These are phyloP conservation scores for Penicillium longicatenatum DNA, from an alignment of 495 filamentous ascomycete species.

Conservation along the genomic window DNA sequence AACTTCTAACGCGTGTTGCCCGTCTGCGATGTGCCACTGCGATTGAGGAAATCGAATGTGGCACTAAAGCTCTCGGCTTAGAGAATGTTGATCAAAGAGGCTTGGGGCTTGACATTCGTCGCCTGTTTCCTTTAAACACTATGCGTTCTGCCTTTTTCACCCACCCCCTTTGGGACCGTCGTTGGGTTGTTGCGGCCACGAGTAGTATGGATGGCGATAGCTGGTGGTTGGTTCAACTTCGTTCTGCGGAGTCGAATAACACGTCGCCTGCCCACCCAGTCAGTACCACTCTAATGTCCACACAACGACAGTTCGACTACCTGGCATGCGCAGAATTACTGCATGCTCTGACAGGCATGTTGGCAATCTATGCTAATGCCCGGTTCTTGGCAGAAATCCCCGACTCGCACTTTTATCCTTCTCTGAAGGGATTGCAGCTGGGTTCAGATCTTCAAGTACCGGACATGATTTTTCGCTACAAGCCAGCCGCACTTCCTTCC, in stretches of 20 bases:
- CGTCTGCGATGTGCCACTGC: conserved; percentile 58
- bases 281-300: conserved; percentile 27
- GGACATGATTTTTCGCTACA: conserved; percentile 41
- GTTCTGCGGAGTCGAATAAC: conserved; percentile 18
- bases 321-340: conserved; percentile 39
- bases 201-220: conserved; percentile 72
- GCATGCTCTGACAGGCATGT: conserved; percentile 41
- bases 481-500: conserved; percentile 32
- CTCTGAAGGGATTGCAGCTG: conserved; percentile 38
- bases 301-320: conserved; percentile 24
- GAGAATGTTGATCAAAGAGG: conserved; percentile 53
- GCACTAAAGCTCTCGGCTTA: conserved; percentile 64
- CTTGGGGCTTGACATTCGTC: conserved; percentile 59
- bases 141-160: conserved; percentile 65
- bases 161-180: conserved; percentile 59
- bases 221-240: conserved; percentile 73
- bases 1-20: conserved; percentile 55
- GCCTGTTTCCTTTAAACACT: conserved; percentile 60
- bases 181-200: conserved; percentile 69
- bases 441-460: conserved; percentile 34
- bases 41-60: conserved; percentile 63
- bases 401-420: conserved; percentile 32
- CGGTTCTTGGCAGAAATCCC: conserved; percentile 39
- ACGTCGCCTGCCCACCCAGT: conserved; percentile 30
- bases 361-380: conserved; percentile 47